These are phyloP conservation scores for Lactarius sanguifluus DNA, from an alignment of 768 basidiomycete species.

Conservation along the genomic window DNA sequence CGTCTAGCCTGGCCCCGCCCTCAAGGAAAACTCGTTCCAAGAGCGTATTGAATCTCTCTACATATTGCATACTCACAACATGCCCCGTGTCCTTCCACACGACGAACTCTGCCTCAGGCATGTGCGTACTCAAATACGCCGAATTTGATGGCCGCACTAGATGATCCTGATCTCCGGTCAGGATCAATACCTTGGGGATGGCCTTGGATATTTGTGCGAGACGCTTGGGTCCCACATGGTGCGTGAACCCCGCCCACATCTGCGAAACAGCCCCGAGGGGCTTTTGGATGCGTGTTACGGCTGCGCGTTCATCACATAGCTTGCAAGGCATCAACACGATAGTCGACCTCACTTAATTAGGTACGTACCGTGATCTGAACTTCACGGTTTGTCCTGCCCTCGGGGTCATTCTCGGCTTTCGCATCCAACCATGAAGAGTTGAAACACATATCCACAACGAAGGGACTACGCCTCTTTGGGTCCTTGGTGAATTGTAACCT, in stretches of 20 bases:
- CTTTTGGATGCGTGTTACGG: constrained; percentile 56
- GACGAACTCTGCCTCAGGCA: constrained; percentile 55
- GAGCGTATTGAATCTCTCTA: constrained; percentile 51
- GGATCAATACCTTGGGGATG: constrained; percentile 63
- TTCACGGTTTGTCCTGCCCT: constrained; percentile 64
- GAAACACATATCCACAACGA: constrained; percentile 58
- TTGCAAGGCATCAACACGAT: constrained; percentile 32
- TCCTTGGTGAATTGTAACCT: constrained; percentile 44
- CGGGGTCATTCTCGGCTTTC: constrained; percentile 50
- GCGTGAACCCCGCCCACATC: constrained; percentile 65
- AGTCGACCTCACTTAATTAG: not conserved
- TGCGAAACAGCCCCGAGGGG: constrained; percentile 68
- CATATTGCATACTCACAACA: constrained; percentile 52
- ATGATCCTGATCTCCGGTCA: constrained; percentile 69
- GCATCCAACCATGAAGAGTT: constrained; percentile 60
- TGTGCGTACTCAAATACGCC: constrained; percentile 49
- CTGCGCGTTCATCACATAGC: constrained; percentile 47
- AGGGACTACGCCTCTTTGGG: constrained; percentile 46
- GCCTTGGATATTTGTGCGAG: constrained; percentile 41
- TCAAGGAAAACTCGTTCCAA: constrained; percentile 55
- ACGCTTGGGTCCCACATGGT: constrained; percentile 46
- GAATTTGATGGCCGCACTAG: constrained; percentile 56
- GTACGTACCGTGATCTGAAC: constrained; percentile 53
- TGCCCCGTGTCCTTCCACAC: constrained; percentile 68
- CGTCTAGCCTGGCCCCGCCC: constrained; percentile 15